phyloP scores from a whole-genome alignment of 331 rosid genomes.

The Malus hybrid region DNA sequence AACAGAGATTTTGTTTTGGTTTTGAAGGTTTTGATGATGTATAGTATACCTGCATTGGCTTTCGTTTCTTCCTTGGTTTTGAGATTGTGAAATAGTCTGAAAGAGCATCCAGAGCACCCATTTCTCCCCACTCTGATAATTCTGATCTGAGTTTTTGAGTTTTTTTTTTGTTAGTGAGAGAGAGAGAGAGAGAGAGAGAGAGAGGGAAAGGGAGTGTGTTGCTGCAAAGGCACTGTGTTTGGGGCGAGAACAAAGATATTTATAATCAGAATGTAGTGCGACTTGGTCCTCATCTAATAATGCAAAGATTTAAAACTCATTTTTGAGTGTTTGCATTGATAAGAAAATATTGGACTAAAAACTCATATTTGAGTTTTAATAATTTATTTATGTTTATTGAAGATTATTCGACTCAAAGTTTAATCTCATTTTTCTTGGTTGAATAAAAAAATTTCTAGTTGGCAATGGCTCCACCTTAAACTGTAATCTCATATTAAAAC shows the following conservation, averaged over 20 bases:
- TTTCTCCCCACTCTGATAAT: conserved; percentile 2
- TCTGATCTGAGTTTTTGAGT: neutral
- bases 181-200: neutral
- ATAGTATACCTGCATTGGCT: conserved; percentile 65
- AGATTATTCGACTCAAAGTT: no score
- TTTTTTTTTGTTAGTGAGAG: neutral
- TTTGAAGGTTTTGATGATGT: neutral
- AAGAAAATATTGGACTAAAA: no score
- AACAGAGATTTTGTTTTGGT: neutral
- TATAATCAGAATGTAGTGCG: neutral
- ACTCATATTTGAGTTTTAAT: no score
- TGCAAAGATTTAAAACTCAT: no score
- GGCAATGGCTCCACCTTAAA: no score
- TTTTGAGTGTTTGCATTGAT: no score
- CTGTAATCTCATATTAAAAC: no score
- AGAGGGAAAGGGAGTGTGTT: neutral
- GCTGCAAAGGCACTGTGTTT: conserved; percentile 1
- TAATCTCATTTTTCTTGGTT: no score
- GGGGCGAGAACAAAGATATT: neutral
- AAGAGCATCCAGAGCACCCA: conserved; percentile 74
- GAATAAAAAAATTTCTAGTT: no score
- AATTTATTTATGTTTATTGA: no score
- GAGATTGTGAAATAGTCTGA: conserved; percentile 48
- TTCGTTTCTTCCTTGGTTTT: conserved; percentile 55
- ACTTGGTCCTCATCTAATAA: neutral